Evolutionary conservation across 2,329 filamentous ascomycete species (phyloP).

Genomic region (Fusarium tuaranense): DNA sequence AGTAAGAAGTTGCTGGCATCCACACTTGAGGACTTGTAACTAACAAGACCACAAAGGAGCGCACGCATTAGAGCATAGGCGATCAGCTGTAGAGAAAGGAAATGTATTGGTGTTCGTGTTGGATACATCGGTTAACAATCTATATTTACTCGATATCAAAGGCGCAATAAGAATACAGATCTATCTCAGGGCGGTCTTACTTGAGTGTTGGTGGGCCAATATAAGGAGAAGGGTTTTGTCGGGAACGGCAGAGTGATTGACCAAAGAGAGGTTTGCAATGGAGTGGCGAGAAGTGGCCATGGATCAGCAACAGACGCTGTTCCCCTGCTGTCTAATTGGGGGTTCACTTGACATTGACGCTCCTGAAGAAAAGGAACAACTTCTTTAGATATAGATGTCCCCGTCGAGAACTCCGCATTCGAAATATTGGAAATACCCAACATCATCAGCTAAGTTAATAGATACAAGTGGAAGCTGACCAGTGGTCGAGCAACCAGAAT

Average conservation of each 20-base stretch:
- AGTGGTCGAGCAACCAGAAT: neutral
- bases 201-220: neutral
- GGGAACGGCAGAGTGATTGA: neutral
- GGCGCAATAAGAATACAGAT: neutral
- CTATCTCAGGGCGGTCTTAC: neutral
- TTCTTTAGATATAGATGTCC: neutral
- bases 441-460: neutral
- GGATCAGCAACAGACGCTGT: neutral
- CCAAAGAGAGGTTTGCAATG: neutral
- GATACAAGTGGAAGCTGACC: conserved; percentile 11
- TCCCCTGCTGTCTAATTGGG: too few relatives aligned
- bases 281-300: neutral
- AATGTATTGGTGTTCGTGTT: neutral
- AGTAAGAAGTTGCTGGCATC: neutral
- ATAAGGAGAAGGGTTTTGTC: neutral
- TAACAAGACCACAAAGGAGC: neutral
- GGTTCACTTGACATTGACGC: neutral
- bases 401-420: neutral
- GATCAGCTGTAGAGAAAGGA: neutral
- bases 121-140: too few relatives aligned
- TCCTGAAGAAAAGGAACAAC: neutral
- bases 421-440: neutral
- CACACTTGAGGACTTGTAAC: neutral
- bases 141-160: neutral
- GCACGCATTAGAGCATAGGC: too few relatives aligned